These are phyloP conservation scores for Pittosporum tobira DNA, from an alignment of 129 eudicot species.

Conservation along the genomic window DNA sequence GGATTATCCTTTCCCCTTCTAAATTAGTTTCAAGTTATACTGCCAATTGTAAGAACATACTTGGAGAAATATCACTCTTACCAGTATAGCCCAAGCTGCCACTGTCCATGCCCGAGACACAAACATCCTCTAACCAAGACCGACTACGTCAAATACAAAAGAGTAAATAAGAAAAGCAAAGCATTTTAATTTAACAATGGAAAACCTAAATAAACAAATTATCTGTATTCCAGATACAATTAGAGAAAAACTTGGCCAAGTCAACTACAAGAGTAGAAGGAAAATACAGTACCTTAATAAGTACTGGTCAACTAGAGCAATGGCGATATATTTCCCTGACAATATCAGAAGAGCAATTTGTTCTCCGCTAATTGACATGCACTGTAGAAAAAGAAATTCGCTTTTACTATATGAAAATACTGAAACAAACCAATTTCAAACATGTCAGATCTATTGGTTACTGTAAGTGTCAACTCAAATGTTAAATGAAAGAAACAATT, in stretches of 20 bases:
- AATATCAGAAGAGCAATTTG: constrained; percentile 59
- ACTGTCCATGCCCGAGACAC: constrained; percentile 40
- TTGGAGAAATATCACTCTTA: constrained; percentile 21
- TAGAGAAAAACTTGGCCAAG: neutral
- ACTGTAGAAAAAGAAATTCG: constrained; percentile 46
- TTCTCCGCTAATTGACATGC: constrained; percentile 71
- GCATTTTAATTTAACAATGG: neutral
- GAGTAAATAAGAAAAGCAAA: neutral
- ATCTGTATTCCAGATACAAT: neutral
- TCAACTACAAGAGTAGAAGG: neutral
- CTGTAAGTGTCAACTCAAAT: neutral
- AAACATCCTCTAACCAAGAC: constrained; percentile 64
- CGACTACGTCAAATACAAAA: constrained; percentile 32
- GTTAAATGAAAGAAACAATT: neutral
- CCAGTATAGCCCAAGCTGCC: constrained; percentile 72
- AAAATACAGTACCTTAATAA: constrained; percentile 47
- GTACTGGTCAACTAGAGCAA: constrained; percentile 87
- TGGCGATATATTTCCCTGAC: constrained; percentile 79
- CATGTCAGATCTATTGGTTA: neutral
- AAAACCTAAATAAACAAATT: neutral
- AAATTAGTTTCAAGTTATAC: neutral
- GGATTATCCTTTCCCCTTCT: too few relatives aligned
- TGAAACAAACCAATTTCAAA: neutral
- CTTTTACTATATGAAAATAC: constrained; percentile 13
- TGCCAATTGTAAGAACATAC: neutral